Evolutionary conservation across 2,329 filamentous ascomycete species (phyloP), one percentile per base, ranked within the genome.

Genomic region (Drechslerella stenobrocha): DNA sequence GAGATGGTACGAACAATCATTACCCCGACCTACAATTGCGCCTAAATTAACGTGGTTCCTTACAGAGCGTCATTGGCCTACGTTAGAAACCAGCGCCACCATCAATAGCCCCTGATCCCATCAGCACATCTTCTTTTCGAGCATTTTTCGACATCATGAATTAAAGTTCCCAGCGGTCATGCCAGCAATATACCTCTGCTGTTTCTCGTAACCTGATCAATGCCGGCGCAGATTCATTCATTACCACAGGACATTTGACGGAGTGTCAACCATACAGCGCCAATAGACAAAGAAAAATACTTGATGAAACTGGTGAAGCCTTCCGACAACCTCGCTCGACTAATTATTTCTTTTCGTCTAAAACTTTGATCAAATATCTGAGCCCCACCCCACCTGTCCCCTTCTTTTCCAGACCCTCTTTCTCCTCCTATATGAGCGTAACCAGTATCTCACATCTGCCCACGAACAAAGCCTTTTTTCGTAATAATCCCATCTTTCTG

Each of bases 1-100:
- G 93, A 98, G 81, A 98, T 98, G 89, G 73, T 74, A 73, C 32
- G 51, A n/a, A 47, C 24, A 9, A 47, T 15, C 32, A 8, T 6
- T 23, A 23, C 20, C 2, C 9, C 18, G n/a, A n/a, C 26, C 8
- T 35, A 18, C 26, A 15, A 6, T 30, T 24, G 35, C 22, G 22
- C 8, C 22, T 9, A 9, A 22, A 22, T 46, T 61, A 60, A 61
- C 34, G 8, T 7, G 18, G 1, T 23, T 20, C n/a, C 46, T 15
- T 15, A 40, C 44, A 63, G 57, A 69, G 64, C 44, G 56, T 63
- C 50, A 69, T 63, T 44, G 56, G 58, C 22, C 42, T 69, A 18
- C 64, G 64, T 51, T 69, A 69, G 35, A 61, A 48, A 35, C 34
- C 24, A 20, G 20, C 9, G 37, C 47, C 26, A 44, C 23, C 42